A percentile compares a stretch with the other conserved stretches of the same genome.
Conservation (phyloP, 331 rosid species). For the Quercus tomentella region DNA sequence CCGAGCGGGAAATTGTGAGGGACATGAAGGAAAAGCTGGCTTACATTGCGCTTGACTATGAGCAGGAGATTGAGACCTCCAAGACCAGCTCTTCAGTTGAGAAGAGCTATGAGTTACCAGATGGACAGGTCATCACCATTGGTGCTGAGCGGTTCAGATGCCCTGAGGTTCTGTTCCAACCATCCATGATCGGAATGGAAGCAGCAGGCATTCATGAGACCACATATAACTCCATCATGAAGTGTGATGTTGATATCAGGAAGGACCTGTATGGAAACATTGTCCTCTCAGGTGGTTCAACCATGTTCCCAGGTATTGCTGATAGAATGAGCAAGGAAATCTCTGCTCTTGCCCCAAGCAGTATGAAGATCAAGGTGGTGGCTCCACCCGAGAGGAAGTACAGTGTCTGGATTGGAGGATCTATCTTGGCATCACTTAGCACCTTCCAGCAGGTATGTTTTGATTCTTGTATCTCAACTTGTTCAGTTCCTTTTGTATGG, state of each 20-base stretch:
- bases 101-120: slow-evolving; percentile 95
- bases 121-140: slow-evolving; percentile 94
- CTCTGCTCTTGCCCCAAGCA: slow-evolving; percentile 95
- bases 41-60: slow-evolving; percentile 88
- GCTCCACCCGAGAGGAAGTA: slow-evolving; percentile 99
- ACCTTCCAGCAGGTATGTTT: slow-evolving; percentile 95
- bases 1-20: slow-evolving; percentile 98
- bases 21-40: slow-evolving; percentile 94
- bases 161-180: slow-evolving; percentile 96
- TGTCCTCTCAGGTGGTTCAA: slow-evolving; percentile 97
- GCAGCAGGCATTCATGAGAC: slow-evolving; percentile 98
- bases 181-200: slow-evolving; percentile 96
- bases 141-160: slow-evolving; percentile 98
- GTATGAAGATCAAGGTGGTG: slow-evolving; percentile 99
- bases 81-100: slow-evolving; percentile 94
- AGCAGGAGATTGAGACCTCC: slow-evolving; percentile 84
- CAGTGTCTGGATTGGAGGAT: slow-evolving; percentile 99
- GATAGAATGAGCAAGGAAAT: slow-evolving; percentile 99
- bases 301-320: slow-evolving; percentile 97
- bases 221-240: slow-evolving; percentile 96
- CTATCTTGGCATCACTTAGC: slow-evolving; percentile 98
- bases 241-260: slow-evolving; percentile 97
- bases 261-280: slow-evolving; percentile 95
- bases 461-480: slow-evolving; percentile 10
- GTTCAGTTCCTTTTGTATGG: background rate